Conservation (phyloP, 2,329 filamentous ascomycete species). For the Epichloe scottii region DNA sequence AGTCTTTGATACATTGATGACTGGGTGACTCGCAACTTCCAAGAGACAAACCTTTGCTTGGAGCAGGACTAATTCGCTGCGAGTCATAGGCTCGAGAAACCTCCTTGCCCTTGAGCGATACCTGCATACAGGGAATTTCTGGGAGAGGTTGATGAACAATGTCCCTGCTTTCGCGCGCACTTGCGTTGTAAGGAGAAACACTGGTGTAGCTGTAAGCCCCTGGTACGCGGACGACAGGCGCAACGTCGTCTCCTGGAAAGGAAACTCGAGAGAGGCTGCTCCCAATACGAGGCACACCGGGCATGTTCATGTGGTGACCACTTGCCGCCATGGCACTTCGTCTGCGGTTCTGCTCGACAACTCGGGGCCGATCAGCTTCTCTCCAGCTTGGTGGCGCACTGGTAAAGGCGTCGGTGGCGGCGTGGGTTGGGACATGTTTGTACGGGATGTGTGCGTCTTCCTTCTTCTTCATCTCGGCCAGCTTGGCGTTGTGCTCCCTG, state of each 20-base stretch:
- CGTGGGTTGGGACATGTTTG: constrained; percentile 49
- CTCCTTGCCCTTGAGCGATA: constrained; percentile 31
- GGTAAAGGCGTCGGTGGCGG: constrained; percentile 43
- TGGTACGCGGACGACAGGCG: constrained; percentile 26
- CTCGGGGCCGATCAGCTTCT: constrained; percentile 30
- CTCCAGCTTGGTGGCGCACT: constrained; percentile 41
- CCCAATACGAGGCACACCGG: constrained; percentile 29
- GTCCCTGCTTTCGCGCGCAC: constrained; percentile 18
- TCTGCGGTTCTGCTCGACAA: constrained; percentile 37
- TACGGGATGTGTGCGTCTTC: constrained; percentile 32
- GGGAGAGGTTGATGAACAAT: constrained; percentile 19
- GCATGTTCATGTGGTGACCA: constrained; percentile 25
- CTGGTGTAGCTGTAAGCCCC: constrained; percentile 32
- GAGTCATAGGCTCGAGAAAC: constrained; percentile 22
- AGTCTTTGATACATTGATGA: neutral
- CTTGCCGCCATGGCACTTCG: constrained; percentile 35
- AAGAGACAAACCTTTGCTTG: constrained; percentile 21
- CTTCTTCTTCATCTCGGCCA: constrained; percentile 32
- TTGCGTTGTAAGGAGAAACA: constrained; percentile 17
- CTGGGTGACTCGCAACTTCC: neutral
- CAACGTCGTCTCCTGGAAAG: constrained; percentile 30
- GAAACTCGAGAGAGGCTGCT: constrained; percentile 35
- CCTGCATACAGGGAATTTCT: constrained; percentile 12
- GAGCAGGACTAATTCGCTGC: constrained; percentile 22
- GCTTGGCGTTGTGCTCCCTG: constrained; percentile 39